Percentiles rank a stretch among this genome's conserved stretches.
Evolutionary conservation across 495 filamentous ascomycete species (phyloP).

Genomic region (Symbiotaphrina buchneri): DNA sequence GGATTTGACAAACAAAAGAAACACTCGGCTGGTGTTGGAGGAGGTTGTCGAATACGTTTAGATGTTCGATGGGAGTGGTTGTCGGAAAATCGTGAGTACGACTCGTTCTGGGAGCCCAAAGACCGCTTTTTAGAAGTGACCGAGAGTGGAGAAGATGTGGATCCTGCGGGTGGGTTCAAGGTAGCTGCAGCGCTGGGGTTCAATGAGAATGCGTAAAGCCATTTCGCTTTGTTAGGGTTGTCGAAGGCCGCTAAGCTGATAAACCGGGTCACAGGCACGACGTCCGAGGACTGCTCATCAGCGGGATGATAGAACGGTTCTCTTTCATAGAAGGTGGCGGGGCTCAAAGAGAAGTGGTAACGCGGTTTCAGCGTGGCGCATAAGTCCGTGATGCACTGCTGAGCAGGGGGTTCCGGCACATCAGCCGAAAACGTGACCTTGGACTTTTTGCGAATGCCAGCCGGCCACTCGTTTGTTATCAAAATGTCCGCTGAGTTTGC

Average conservation of each 20-base stretch:
- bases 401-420: constrained; percentile 18
- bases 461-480: constrained; percentile 70
- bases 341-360: constrained; percentile 65
- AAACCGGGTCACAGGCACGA: constrained; percentile 54
- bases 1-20: constrained; percentile 90
- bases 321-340: constrained; percentile 56
- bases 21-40: constrained; percentile 55
- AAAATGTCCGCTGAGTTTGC: constrained; percentile 64
- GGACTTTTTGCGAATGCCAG: constrained; percentile 37
- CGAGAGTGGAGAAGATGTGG: constrained; percentile 48
- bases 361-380: constrained; percentile 55
- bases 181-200: constrained; percentile 34
- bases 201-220: constrained; percentile 74
- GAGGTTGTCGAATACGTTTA: constrained; percentile 34
- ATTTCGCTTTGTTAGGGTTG: constrained; percentile 54
- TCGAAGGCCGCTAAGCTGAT: constrained; percentile 61
- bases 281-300: constrained; percentile 24
- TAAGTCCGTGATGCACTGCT: constrained; percentile 45
- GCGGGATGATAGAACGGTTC: constrained; percentile 74
- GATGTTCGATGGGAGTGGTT: constrained; percentile 14
- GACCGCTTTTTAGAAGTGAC: constrained; percentile 23
- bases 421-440: constrained; percentile 27
- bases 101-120: constrained; percentile 23
- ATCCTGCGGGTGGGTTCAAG: constrained; percentile 33
- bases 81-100: constrained; percentile 35